Conservation (phyloP, 2,329 filamentous ascomycete genomes). For the Aspergillus vadensis region DNA sequence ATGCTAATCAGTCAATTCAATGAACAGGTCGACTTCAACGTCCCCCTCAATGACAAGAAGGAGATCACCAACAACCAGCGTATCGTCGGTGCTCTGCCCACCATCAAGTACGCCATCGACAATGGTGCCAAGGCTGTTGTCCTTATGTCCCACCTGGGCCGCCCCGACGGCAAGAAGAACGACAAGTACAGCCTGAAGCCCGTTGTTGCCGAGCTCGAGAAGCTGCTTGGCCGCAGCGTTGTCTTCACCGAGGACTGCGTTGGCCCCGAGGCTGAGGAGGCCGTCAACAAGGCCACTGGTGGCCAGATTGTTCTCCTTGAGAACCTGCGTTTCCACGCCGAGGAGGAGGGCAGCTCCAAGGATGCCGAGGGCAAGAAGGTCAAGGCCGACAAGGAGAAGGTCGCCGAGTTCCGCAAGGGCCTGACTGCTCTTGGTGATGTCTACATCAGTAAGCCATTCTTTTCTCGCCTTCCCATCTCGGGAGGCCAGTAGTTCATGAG, state of each 20-base stretch:
- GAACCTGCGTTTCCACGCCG: constrained; percentile 97
- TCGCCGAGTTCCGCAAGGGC: constrained; percentile 91
- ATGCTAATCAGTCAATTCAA: constrained; percentile 16
- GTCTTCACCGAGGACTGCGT: constrained; percentile 90
- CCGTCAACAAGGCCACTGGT: constrained; percentile 77
- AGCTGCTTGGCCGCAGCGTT: constrained; percentile 80
- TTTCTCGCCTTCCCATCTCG: neutral
- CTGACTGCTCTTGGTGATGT: constrained; percentile 92
- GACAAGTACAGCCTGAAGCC: constrained; percentile 94
- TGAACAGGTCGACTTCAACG: constrained; percentile 95
- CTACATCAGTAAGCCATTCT: constrained; percentile 77
- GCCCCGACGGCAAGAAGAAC: constrained; percentile 86
- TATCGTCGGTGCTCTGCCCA: constrained; percentile 92
- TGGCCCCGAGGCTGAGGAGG: constrained; percentile 84
- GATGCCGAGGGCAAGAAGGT: constrained; percentile 93
- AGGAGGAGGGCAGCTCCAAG: constrained; percentile 97
- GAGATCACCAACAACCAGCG: constrained; percentile 98
- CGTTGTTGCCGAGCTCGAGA: constrained; percentile 87
- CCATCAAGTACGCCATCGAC: constrained; percentile 91
- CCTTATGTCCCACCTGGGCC: constrained; percentile 98
- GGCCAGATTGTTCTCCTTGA: constrained; percentile 89
- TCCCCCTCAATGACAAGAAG: constrained; percentile 88
- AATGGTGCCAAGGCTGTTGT: constrained; percentile 89
- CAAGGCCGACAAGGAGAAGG: constrained; percentile 93
- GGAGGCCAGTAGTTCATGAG: neutral